Evolutionary conservation across 352 stramenopile genomes (phyloP), one percentile per base, ranked within the genome.

Genomic region (Globisporangium uncinulatum): DNA sequence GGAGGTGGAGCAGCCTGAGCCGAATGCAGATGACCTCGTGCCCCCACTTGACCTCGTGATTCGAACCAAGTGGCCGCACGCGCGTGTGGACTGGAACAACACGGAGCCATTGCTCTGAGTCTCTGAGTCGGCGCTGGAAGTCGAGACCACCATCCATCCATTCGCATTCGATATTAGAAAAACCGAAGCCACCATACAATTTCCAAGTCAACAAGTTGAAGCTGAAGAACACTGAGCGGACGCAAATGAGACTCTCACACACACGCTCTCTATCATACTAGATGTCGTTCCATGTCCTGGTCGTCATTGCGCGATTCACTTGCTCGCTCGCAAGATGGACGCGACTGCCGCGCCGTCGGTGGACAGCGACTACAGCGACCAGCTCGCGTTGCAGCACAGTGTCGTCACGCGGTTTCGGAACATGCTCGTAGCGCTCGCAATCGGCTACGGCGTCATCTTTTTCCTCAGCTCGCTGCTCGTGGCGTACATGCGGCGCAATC

Each of bases 11-110:
- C 67, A 61, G 45, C 61, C 63, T 6, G 76, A 64, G 43, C 60
- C n/a, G n/a, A 67, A 43, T 59, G 3, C 17, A 10, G 69, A 89
- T 47, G 77, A 90, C 44, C 74, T 96, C 54, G 70, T 91, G 1
- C 88, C 91, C 19, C 89, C 89, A 24, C 71, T 97, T 10, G 78
- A 97, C 51, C 57, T 96, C 24, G 89, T 96, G 45, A 79, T 97
- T n/a, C 77, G 86, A 19, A 97, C 89, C 57, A 87, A 91, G 60
- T 97, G 89, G 88, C 71, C 73, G 4, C 71, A 63, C 4, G 86
- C 82, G 1, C 69, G 62, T 17, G 69, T 97, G 24, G 73, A 95
- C 60, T 97, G 91, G 89, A 94, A 97, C 62, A 83, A 74, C 29
- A 70, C 80, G 4, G 88, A 97, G 21, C 90, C 87, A 6, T 70